Conservation (phyloP, 148 eudicot species). For the Rhododendron simsii region DNA sequence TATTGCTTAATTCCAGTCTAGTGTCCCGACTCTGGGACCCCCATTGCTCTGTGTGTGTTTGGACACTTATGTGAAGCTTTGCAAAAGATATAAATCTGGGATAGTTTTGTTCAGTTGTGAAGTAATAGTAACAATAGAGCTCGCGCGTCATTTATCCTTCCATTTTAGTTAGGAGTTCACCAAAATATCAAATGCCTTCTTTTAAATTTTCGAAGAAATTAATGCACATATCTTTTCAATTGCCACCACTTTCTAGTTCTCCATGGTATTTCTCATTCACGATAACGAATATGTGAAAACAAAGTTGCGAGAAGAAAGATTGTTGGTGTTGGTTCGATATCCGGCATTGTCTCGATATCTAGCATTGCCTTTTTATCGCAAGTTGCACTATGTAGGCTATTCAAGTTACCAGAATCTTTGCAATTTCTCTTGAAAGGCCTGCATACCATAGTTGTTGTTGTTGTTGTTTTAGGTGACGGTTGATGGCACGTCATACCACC, state of each 20-base stretch:
- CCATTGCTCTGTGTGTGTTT: background rate
- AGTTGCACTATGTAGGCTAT: background rate
- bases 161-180: background rate
- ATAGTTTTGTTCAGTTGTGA: background rate
- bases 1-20: background rate
- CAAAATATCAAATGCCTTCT: background rate
- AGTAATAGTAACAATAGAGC: background rate
- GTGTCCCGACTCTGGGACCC: background rate
- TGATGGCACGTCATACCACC: conserved; percentile 73
- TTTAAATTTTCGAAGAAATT: background rate
- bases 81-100: background rate
- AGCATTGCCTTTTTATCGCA: background rate
- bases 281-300: background rate
- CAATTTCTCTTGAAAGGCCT: background rate
- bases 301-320: background rate
- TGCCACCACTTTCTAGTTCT: background rate
- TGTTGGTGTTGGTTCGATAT: background rate
- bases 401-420: background rate
- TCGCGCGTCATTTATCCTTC: background rate
- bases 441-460: background rate
- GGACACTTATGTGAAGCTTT: background rate
- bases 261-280: background rate
- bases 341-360: background rate
- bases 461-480: conserved; percentile 57
- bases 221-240: background rate